Evolutionary conservation across 2,329 filamentous ascomycete genomes (phyloP), one percentile per base, ranked within the genome.

Genomic region (Eutypella sp.): DNA sequence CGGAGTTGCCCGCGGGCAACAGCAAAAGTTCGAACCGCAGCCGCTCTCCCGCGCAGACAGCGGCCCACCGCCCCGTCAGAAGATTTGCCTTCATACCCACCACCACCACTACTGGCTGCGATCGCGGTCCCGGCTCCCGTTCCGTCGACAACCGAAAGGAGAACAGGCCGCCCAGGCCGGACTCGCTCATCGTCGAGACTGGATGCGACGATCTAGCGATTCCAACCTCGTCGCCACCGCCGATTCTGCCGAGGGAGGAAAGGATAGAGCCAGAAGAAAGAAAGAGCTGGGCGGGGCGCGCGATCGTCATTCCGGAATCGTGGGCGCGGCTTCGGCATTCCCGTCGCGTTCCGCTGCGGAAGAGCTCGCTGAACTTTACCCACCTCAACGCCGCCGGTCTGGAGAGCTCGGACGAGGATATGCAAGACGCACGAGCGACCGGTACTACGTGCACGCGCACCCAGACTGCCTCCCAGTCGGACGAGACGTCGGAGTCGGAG

Each of bases 31-130:
- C 48, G 9, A 41, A 27, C 37, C 46, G 23, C 25, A 41, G 44
- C 33, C 50, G 33, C 37, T 46, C 39, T 29, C 38, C 38, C 46
- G 45, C 43, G 31, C 13, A 18, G 19, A 38, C 7, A 4, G 44
- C 47, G 25, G 29, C 22, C 40, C 52, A 23, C 47, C 49, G 36
- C 29, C 31, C 22, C 38, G 53, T 24, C 47, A 51, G 36, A 53
- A 56, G 50, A 56, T 75, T 52, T 79, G 78, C 55, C 53, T 79
- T 47, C 78, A 82, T 59, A 78, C 73, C 52, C 79, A 82, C 55
- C 77, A 82, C 55, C 78, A 82, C 60, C 78, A 82, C 65, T 82
- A 81, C 67, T 81, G 78, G 78, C 50, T 73, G 51, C 66, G 67
- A 46, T 65, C 70, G 31, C 59, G 47, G 41, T 49, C 57, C 23